Evolutionary conservation across 139 green algal species (phyloP).

Genomic region (Mesotaenium endlicherianum): DNA sequence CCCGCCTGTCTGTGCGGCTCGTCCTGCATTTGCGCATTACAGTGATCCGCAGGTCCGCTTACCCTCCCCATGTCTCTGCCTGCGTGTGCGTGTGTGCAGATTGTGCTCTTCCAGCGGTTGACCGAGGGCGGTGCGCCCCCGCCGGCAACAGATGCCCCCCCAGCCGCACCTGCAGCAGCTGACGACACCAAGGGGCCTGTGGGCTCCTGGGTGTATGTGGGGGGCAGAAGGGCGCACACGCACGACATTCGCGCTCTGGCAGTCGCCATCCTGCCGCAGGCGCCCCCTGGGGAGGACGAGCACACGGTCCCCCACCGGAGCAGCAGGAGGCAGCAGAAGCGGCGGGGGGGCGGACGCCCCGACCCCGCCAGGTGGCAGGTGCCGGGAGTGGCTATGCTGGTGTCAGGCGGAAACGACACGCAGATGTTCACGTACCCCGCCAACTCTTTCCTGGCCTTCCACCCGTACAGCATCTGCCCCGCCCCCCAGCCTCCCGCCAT

Average conservation of each 20-base stretch:
- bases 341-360: background rate
- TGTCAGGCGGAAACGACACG: conserved; percentile 77
- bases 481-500: conserved; percentile 68
- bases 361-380: background rate
- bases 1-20: too few species aligned
- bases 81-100: too few species aligned
- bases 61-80: too few species aligned
- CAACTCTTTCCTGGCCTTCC: conserved; percentile 57
- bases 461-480: conserved; percentile 59
- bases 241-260: conserved; percentile 81
- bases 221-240: conserved; percentile 76
- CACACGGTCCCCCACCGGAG: too few species aligned
- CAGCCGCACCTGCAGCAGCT: background rate
- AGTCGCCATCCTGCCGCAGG: conserved; percentile 37
- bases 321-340: background rate
- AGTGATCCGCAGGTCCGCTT: too few species aligned
- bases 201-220: conserved; percentile 69
- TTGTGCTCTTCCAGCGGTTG: too few species aligned
- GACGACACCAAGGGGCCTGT: background rate
- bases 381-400: conserved; percentile 54
- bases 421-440: conserved; percentile 68
- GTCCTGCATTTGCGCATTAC: too few species aligned
- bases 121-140: too few species aligned
- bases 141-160: too few species aligned
- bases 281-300: background rate